Evolutionary conservation across 1,139 yeast species (phyloP).

Genomic region (Yamadazyma pseudoaaseri): DNA sequence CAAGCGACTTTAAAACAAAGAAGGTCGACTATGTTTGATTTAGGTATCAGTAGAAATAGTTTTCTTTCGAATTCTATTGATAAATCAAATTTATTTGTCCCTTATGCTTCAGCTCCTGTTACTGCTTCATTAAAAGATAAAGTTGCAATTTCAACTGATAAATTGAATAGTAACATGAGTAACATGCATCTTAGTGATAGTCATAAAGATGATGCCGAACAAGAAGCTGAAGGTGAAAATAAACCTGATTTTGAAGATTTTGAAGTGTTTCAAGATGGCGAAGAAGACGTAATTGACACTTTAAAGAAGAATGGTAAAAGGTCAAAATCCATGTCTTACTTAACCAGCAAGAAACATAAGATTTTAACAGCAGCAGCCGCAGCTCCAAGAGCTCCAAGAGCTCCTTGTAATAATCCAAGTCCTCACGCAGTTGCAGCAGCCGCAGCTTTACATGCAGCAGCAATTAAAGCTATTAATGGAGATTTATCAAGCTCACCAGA

Average conservation of each 20-base stretch:
- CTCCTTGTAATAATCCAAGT: slow-evolving; percentile 55
- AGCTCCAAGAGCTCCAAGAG: slow-evolving; percentile 72
- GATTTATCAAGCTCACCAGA: slow-evolving; percentile 14
- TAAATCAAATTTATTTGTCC: slow-evolving; percentile 58
- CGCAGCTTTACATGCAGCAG: slow-evolving; percentile 74
- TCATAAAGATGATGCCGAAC: slow-evolving; percentile 18
- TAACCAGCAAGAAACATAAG: slow-evolving; percentile 50
- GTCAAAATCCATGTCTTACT: slow-evolving; percentile 62
- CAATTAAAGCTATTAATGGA: slow-evolving; percentile 47
- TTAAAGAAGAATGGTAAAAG: slow-evolving; percentile 50
- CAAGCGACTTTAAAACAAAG: slow-evolving; percentile 35
- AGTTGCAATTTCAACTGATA: slow-evolving; percentile 2
- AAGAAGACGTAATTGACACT: slow-evolving; percentile 23
- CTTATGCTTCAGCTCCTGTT: slow-evolving; percentile 74
- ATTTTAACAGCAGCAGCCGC: slow-evolving; percentile 77
- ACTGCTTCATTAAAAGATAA: slow-evolving; percentile 53
- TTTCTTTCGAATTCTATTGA: slow-evolving; percentile 47
- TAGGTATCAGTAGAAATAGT: slow-evolving; percentile 44
- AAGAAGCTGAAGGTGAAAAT: slow-evolving; percentile 29
- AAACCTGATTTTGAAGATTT: slow-evolving; percentile 43
- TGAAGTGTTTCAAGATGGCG: slow-evolving; percentile 33
- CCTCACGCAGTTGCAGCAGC: slow-evolving; percentile 71
- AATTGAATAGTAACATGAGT: slow-evolving; percentile 5
- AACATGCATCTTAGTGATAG: slow-evolving; percentile 4
- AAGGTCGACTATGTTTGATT: slow-evolving; percentile 50